Percentiles rank a stretch among this genome's conserved stretches.
Evolutionary conservation across 2,329 filamentous ascomycete species (phyloP).

Genomic region (Fusarium nygamai): DNA sequence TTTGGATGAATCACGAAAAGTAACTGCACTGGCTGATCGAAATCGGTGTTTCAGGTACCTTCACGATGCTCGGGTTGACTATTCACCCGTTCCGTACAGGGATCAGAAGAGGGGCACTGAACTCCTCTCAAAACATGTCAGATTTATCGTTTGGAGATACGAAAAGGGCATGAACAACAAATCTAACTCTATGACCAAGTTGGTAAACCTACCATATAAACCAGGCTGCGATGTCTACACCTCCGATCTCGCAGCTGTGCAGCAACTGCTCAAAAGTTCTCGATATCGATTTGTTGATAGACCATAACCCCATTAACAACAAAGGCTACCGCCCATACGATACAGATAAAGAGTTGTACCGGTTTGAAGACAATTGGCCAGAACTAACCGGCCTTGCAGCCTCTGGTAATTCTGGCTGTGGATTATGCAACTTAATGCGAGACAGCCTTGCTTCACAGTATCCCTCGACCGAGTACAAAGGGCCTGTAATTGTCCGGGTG

Average conservation of each 20-base stretch:
- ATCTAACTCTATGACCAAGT: neutral
- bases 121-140: too few relatives aligned
- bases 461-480: neutral
- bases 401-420: neutral
- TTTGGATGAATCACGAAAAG: too few relatives aligned
- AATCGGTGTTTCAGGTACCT: neutral
- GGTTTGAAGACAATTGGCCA: neutral
- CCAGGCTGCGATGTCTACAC: neutral
- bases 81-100: neutral
- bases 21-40: too few relatives aligned
- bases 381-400: neutral
- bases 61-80: neutral
- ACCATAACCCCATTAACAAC: neutral
- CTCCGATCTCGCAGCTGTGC: neutral
- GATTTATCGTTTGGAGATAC: too few relatives aligned
- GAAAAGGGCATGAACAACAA: neutral
- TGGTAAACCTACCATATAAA: neutral
- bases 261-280: neutral
- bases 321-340: neutral
- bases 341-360: fast-evolving
- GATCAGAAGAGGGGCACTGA: neutral
- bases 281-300: neutral
- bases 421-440: neutral
- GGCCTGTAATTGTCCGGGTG: neutral
- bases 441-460: neutral